These are phyloP conservation scores for Luvunga scandens DNA, from an alignment of 345 rosid species.

Conservation along the genomic window DNA sequence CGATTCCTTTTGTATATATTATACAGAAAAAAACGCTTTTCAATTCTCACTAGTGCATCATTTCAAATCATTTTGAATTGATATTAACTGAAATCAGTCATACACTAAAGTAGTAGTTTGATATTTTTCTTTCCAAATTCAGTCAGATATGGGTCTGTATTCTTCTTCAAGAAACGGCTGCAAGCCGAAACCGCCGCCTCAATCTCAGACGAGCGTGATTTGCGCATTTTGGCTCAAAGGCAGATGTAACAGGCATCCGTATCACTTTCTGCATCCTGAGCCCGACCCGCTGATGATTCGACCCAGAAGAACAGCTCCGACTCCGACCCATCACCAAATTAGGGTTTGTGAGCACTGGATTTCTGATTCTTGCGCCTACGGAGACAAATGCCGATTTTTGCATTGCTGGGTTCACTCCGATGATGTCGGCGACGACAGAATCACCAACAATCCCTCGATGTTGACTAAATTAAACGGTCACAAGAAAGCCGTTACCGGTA, in stretches of 20 bases:
- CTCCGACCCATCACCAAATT: not conserved
- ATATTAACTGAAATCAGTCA: no score
- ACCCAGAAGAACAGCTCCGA: not conserved
- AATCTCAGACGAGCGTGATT: not conserved
- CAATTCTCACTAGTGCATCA: no score
- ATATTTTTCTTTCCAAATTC: not conserved
- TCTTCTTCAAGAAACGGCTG: no score
- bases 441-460: not conserved
- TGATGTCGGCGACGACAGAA: not conserved
- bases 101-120: no score
- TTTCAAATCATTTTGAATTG: no score
- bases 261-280: not conserved
- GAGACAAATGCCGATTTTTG: not conserved
- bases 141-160: not conserved
- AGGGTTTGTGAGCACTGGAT: constrained; percentile 3
- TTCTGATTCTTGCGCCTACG: not conserved
- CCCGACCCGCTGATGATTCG: not conserved
- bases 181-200: no score
- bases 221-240: not conserved
- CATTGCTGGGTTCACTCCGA: constrained; percentile 1
- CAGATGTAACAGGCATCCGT: not conserved
- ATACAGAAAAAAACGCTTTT: no score
- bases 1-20: no score
- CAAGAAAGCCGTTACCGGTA: not conserved
- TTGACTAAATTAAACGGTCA: not conserved